A percentile compares a stretch with the other conserved stretches of the same genome.
These are phyloP conservation scores for Rhodamnia rubescens DNA, from an alignment of 345 rosid species.

Conservation along the genomic window DNA sequence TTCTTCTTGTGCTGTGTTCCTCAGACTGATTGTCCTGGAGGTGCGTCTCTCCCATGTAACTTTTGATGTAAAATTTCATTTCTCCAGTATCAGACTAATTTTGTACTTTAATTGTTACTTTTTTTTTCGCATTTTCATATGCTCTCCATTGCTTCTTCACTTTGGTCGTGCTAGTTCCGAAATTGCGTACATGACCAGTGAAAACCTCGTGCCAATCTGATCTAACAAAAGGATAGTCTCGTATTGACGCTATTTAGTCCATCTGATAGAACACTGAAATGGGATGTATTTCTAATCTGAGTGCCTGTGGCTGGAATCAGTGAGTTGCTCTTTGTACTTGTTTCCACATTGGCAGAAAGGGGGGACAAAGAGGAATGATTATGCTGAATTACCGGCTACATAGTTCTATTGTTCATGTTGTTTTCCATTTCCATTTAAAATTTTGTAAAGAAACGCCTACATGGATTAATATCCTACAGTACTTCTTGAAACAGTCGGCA, in stretches of 20 bases:
- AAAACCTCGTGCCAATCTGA: not conserved
- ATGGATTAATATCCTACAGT: not conserved
- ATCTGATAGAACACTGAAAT: not conserved
- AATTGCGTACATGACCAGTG: not conserved
- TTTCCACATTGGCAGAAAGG: not conserved
- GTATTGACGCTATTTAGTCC: not conserved
- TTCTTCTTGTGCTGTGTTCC: not conserved
- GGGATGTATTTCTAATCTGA: not conserved
- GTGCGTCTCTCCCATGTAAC: not conserved
- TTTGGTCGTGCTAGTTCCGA: not conserved
- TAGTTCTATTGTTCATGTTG: not conserved
- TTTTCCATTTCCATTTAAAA: not conserved
- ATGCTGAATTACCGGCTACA: not conserved
- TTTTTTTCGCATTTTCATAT: not conserved
- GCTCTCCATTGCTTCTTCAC: not conserved
- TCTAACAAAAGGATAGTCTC: not conserved
- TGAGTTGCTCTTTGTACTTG: not conserved
- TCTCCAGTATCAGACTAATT: not conserved
- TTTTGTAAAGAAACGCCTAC: not conserved
- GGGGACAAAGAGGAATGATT: not conserved
- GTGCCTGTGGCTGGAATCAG: not conserved
- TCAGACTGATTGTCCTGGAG: not conserved
- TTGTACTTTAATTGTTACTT: not conserved
- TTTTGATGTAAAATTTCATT: not conserved
- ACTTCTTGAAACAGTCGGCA: not conserved